Evolutionary conservation across 2,329 filamentous ascomycete species (phyloP).

Genomic region (Pezicula neosporulosa): DNA sequence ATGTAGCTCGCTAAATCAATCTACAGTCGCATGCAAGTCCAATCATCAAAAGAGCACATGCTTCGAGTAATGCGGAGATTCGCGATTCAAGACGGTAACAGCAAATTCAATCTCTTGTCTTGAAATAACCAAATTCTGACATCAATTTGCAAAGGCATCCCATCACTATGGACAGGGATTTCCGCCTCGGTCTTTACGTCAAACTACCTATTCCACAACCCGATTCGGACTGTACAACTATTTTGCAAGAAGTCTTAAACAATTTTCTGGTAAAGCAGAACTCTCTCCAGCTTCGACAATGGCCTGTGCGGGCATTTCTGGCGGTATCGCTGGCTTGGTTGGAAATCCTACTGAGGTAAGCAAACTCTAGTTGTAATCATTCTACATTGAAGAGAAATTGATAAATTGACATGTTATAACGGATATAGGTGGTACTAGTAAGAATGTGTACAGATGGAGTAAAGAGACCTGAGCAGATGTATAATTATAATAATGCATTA

Average conservation of each 20-base stretch:
- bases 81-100: conserved; percentile 35
- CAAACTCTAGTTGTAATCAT: neutral
- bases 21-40: conserved; percentile 40
- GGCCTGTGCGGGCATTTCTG: conserved; percentile 35
- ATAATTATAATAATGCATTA: conserved; percentile 35
- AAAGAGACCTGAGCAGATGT: conserved; percentile 31
- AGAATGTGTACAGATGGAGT: conserved; percentile 44
- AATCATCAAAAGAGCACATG: conserved; percentile 37
- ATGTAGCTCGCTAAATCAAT: neutral
- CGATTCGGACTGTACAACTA: conserved; percentile 39
- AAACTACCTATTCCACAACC: conserved; percentile 41
- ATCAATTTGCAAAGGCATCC: conserved; percentile 27
- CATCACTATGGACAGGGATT: conserved; percentile 39
- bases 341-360: conserved; percentile 41
- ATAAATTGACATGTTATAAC: neutral
- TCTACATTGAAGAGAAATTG: neutral
- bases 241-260: conserved; percentile 28
- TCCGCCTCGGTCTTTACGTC: conserved; percentile 40
- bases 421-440: conserved; percentile 34
- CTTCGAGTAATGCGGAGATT: conserved; percentile 34
- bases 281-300: conserved; percentile 33
- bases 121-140: neutral
- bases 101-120: too few species aligned
- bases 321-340: conserved; percentile 39
- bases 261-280: conserved; percentile 24